Evolutionary conservation across 495 filamentous ascomycete species (phyloP).

Genomic region (Elaphomyces granulatus): DNA sequence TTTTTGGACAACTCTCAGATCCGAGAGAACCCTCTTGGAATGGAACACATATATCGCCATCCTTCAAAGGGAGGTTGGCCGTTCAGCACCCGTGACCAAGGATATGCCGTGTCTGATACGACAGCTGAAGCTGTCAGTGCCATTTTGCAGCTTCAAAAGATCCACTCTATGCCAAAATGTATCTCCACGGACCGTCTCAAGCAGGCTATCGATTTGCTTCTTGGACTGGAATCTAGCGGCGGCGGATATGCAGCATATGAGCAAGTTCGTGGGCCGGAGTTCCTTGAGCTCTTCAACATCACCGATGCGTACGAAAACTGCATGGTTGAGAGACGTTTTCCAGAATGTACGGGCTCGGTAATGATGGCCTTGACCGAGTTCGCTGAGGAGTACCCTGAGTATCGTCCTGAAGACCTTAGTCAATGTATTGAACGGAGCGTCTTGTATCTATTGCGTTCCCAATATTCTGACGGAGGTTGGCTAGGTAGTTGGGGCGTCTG

Average conservation of each 20-base stretch:
- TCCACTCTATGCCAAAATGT: too few species aligned
- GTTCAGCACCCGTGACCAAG: too few species aligned
- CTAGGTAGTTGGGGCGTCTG: conserved; percentile 10
- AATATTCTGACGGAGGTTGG: conserved; percentile 12
- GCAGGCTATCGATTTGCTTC: conserved; percentile 4
- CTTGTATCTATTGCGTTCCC: conserved; percentile 5
- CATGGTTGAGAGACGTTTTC: conserved; percentile 13
- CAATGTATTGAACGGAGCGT: conserved; percentile 5
- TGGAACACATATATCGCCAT: too few species aligned
- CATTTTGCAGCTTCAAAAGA: conserved; percentile 1
- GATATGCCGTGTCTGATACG: conserved; percentile 1
- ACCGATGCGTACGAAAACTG: conserved; percentile 9
- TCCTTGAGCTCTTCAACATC: conserved; percentile 11
- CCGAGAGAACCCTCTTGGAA: too few species aligned
- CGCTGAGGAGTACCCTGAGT: conserved; percentile 3
- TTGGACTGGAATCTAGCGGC: conserved; percentile 7
- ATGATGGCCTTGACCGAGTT: conserved; percentile 10
- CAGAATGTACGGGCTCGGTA: conserved; percentile 11
- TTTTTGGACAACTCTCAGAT: conserved; percentile 1
- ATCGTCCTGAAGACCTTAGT: conserved; percentile 6
- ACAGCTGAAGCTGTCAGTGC: conserved; percentile 1
- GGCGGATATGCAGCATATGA: conserved; percentile 12
- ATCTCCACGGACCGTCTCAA: too few species aligned
- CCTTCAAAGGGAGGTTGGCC: too few species aligned
- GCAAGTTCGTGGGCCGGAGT: conserved; percentile 3